These are phyloP conservation scores for Thermomyces lanuginosus DNA, from an alignment of 2,329 filamentous ascomycete genomes.

Conservation along the genomic window DNA sequence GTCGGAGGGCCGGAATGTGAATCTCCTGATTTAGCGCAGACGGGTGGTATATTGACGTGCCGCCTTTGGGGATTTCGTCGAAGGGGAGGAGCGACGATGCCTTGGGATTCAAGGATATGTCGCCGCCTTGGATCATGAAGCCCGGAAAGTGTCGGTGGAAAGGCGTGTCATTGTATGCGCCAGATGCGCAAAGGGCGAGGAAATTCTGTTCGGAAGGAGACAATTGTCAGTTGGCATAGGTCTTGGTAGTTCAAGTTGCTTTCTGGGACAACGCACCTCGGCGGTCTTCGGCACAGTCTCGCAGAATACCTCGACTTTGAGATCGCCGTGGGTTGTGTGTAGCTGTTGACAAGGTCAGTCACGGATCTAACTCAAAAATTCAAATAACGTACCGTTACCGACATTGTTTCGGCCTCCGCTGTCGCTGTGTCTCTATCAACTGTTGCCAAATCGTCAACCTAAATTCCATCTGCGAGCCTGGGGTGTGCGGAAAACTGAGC, in stretches of 20 bases:
- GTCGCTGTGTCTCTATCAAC: too few species aligned
- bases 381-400: slow-evolving; percentile 4
- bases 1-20: slow-evolving; percentile 37
- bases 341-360: slow-evolving; percentile 29
- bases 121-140: slow-evolving; percentile 50
- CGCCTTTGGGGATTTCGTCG: slow-evolving; percentile 35
- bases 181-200: slow-evolving; percentile 46
- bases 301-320: slow-evolving; percentile 95
- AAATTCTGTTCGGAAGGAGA: slow-evolving; percentile 39
- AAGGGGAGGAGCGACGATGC: slow-evolving; percentile 31
- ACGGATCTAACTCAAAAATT: background rate
- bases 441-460: too few species aligned
- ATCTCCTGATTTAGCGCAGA: slow-evolving; percentile 46
- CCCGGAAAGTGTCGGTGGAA: slow-evolving; percentile 47
- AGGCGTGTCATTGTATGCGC: slow-evolving; percentile 43
- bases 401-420: slow-evolving; percentile 2
- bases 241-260: background rate
- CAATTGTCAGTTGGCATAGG: background rate
- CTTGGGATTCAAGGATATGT: slow-evolving; percentile 30
- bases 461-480: too few species aligned
- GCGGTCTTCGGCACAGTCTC: slow-evolving; percentile 85
- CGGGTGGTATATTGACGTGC: slow-evolving; percentile 38
- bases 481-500: too few species aligned
- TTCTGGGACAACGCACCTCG: slow-evolving; percentile 41
- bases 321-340: slow-evolving; percentile 73